Conservation (phyloP, 2,329 filamentous ascomycete genomes). For the Aschersonia sp. region DNA sequence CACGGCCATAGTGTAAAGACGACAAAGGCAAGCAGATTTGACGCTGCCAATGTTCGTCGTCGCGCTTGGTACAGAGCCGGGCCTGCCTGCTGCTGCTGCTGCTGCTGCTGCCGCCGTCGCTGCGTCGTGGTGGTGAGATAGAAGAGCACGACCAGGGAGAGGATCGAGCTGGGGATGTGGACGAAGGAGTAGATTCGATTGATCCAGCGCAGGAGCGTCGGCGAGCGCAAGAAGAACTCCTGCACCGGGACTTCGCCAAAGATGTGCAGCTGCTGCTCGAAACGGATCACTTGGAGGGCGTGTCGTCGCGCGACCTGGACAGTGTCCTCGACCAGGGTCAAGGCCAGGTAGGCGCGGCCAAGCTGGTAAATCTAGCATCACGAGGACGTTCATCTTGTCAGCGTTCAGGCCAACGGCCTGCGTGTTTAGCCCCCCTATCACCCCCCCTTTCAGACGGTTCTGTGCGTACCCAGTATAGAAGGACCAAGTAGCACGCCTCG, state of each 20-base stretch:
- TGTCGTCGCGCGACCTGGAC: slow-evolving; percentile 54
- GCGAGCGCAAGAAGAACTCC: slow-evolving; percentile 27
- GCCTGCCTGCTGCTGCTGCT: slow-evolving; percentile 16
- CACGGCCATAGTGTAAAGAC: slow-evolving; percentile 50
- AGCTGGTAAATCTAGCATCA: slow-evolving; percentile 52
- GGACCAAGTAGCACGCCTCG: slow-evolving; percentile 60
- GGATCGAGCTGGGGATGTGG: slow-evolving; percentile 62
- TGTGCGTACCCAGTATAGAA: slow-evolving; percentile 6
- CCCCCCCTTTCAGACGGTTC: background rate
- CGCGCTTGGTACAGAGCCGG: slow-evolving; percentile 37
- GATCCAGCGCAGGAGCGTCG: slow-evolving; percentile 48
- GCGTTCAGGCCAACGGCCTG: background rate
- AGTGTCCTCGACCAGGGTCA: slow-evolving; percentile 53
- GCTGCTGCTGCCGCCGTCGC: slow-evolving; percentile 23
- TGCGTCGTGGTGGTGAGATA: slow-evolving; percentile 50
- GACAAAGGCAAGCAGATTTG: slow-evolving; percentile 45
- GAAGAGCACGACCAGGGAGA: slow-evolving; percentile 50
- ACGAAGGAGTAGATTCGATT: slow-evolving; percentile 66
- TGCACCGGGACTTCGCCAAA: slow-evolving; percentile 42
- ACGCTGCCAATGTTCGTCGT: slow-evolving; percentile 45
- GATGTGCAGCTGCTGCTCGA: slow-evolving; percentile 50
- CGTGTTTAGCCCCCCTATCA: background rate
- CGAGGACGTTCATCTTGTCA: background rate
- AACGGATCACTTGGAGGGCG: slow-evolving; percentile 49
- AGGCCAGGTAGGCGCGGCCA: slow-evolving; percentile 55